phyloP scores from a whole-genome alignment of 306 rosid genomes.

The Cucurbita maxima region DNA sequence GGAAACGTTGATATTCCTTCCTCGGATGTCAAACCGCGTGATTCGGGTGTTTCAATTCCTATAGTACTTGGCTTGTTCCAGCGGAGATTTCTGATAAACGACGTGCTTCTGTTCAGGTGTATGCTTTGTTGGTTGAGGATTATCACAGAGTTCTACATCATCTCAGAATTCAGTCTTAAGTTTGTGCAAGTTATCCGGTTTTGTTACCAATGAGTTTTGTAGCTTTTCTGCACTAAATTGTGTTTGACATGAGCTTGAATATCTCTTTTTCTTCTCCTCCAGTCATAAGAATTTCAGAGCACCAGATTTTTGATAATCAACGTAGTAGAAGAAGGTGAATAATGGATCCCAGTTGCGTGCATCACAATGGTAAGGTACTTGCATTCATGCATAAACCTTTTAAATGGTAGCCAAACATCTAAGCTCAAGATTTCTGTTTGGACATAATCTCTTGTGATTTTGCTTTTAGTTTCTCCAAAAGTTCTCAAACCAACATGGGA shows the following conservation, averaged over 20 bases:
- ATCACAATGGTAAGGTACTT: slow-evolving; percentile 58
- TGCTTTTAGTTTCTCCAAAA: no score
- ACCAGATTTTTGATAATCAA: slow-evolving; percentile 36
- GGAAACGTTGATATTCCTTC: slow-evolving; percentile 52
- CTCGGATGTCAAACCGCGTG: slow-evolving; percentile 44
- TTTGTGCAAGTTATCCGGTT: background rate
- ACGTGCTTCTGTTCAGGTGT: slow-evolving; percentile 61
- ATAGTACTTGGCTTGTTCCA: slow-evolving; percentile 60
- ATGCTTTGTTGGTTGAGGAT: background rate
- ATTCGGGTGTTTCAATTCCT: slow-evolving; percentile 37
- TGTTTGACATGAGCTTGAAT: slow-evolving; percentile 49
- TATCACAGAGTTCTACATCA: background rate
- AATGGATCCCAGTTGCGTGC: slow-evolving; percentile 69
- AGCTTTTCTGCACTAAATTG: background rate
- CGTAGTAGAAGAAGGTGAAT: slow-evolving; percentile 39
- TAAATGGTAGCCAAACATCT: background rate
- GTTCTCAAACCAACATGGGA: no score
- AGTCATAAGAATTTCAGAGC: slow-evolving; percentile 40
- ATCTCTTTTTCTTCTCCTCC: slow-evolving; percentile 71
- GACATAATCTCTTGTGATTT: no score
- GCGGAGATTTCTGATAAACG: slow-evolving; percentile 52
- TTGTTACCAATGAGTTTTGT: background rate
- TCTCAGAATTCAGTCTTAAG: background rate
- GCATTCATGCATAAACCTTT: background rate
- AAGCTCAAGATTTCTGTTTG: background rate